A percentile compares a stretch with the other conserved stretches of the same genome.
phyloP scores from a whole-genome alignment of 169 alveolate genomes.

The Cryptosporidium parvum region DNA sequence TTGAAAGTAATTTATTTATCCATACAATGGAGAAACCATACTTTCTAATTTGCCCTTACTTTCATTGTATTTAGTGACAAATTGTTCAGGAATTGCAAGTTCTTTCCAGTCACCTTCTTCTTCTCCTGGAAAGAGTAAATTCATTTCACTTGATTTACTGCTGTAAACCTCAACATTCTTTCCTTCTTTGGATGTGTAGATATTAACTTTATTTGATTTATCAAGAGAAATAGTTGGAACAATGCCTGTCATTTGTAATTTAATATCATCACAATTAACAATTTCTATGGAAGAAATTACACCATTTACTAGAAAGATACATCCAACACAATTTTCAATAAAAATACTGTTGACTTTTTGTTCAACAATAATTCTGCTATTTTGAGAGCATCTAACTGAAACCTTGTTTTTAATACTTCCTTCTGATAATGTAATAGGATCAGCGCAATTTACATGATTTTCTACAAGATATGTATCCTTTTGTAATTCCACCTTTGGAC shows the following conservation, averaged over 20 bases:
- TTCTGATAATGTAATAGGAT: slow-evolving; percentile 33
- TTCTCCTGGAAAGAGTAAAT: slow-evolving; percentile 73
- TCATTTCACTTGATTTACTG: slow-evolving; percentile 78
- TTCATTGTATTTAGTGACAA: slow-evolving; percentile 52
- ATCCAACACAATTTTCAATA: slow-evolving; percentile 71
- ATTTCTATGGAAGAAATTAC: slow-evolving; percentile 76
- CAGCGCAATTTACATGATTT: slow-evolving; percentile 33
- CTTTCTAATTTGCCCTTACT: slow-evolving; percentile 63
- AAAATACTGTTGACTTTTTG: slow-evolving; percentile 76
- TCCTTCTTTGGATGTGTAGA: slow-evolving; percentile 62
- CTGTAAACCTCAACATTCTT: slow-evolving; percentile 64
- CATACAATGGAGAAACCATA: slow-evolving; percentile 55
- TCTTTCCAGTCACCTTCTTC: slow-evolving; percentile 78
- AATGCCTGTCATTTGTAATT: slow-evolving; percentile 77
- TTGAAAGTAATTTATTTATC: not conserved
- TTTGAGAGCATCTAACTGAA: slow-evolving; percentile 59
- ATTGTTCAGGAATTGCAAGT: slow-evolving; percentile 79
- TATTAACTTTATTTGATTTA: slow-evolving; percentile 69
- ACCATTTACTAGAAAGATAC: slow-evolving; percentile 73
- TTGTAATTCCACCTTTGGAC: slow-evolving; percentile 61
- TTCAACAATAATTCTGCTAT: slow-evolving; percentile 67
- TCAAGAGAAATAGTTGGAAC: slow-evolving; percentile 77
- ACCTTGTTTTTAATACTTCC: slow-evolving; percentile 65
- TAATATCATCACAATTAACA: slow-evolving; percentile 68
- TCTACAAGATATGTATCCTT: slow-evolving; percentile 58